Conservation (phyloP, 1,284 basidiomycete genomes). For the Phellopilus nigrolimitatus region DNA sequence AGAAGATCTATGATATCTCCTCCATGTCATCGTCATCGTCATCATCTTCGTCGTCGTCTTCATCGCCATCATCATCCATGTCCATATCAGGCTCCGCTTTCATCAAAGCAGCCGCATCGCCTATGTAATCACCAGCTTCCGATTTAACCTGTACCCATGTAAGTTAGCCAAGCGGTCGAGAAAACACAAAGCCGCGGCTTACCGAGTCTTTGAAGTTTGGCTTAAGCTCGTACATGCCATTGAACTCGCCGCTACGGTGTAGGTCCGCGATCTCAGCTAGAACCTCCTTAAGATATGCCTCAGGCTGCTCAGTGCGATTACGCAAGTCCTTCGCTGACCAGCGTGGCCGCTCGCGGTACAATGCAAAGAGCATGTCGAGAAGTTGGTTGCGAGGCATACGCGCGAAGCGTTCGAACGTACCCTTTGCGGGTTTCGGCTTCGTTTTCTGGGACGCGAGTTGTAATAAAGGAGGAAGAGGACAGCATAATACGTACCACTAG, state of each 20-base stretch:
- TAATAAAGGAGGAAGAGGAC: neutral
- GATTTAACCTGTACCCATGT: constrained; percentile 42
- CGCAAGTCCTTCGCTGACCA: constrained; percentile 83
- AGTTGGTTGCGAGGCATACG: constrained; percentile 88
- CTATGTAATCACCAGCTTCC: constrained; percentile 42
- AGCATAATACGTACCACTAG: constrained; percentile 47
- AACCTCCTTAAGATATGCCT: constrained; percentile 86
- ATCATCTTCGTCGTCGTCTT: constrained; percentile 36
- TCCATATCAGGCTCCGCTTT: constrained; percentile 30
- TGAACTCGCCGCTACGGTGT: constrained; percentile 75
- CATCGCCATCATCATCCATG: constrained; percentile 36
- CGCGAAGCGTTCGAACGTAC: constrained; percentile 81
- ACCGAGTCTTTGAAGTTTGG: constrained; percentile 51
- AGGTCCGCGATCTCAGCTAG: constrained; percentile 77
- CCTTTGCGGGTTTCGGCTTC: constrained; percentile 61
- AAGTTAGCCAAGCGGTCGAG: neutral
- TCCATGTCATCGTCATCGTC: constrained; percentile 45
- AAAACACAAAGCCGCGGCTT: neutral
- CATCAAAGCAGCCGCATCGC: constrained; percentile 31
- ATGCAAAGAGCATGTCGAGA: constrained; percentile 76
- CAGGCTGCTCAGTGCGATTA: constrained; percentile 85
- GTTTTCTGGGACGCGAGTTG: constrained; percentile 39
- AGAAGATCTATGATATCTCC: constrained; percentile 29
- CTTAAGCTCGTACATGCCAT: constrained; percentile 66
- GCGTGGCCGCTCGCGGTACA: constrained; percentile 75